phyloP scores from a whole-genome alignment of 768 basidiomycete genomes.

The Candolleomyces efflorescens region DNA sequence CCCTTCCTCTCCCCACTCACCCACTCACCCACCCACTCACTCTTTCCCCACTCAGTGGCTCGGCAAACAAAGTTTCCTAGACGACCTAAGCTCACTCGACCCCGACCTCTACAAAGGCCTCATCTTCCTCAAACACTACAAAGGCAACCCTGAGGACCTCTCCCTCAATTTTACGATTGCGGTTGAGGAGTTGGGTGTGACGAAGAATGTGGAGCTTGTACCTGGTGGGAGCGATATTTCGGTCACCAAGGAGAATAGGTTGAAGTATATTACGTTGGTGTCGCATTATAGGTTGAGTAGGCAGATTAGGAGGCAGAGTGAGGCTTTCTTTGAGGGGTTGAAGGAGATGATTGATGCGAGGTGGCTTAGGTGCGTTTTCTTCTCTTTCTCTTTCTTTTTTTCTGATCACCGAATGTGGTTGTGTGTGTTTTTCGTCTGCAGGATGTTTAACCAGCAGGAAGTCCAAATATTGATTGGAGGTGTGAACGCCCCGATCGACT shows the following conservation, averaged over 20 bases:
- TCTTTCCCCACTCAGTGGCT: slow-evolving; percentile 59
- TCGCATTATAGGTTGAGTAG: slow-evolving; percentile 84
- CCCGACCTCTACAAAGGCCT: slow-evolving; percentile 90
- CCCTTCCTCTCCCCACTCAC: neutral
- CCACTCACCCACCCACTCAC: neutral
- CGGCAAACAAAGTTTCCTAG: slow-evolving; percentile 85
- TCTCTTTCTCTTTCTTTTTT: neutral
- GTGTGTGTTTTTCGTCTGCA: slow-evolving; percentile 23
- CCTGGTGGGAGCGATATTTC: slow-evolving; percentile 77
- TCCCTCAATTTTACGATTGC: slow-evolving; percentile 87
- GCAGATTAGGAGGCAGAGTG: slow-evolving; percentile 83
- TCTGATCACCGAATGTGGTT: neutral
- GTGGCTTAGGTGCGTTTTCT: slow-evolving; percentile 62
- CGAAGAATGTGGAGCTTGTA: slow-evolving; percentile 72
- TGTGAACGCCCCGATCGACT: slow-evolving; percentile 77
- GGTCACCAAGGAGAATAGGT: slow-evolving; percentile 84
- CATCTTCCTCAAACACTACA: slow-evolving; percentile 89
- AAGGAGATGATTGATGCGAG: slow-evolving; percentile 89
- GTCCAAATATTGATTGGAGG: slow-evolving; percentile 89
- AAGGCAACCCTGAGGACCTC: slow-evolving; percentile 81
- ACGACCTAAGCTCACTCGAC: slow-evolving; percentile 90
- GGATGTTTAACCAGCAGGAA: slow-evolving; percentile 98
- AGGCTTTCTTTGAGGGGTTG: slow-evolving; percentile 88
- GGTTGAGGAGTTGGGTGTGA: slow-evolving; percentile 86
- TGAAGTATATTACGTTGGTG: slow-evolving; percentile 86